Percentiles rank a stretch among this genome's conserved stretches.
These are phyloP conservation scores for Candida manassasensis DNA, from an alignment of 805 yeast genomes.

Conservation along the genomic window DNA sequence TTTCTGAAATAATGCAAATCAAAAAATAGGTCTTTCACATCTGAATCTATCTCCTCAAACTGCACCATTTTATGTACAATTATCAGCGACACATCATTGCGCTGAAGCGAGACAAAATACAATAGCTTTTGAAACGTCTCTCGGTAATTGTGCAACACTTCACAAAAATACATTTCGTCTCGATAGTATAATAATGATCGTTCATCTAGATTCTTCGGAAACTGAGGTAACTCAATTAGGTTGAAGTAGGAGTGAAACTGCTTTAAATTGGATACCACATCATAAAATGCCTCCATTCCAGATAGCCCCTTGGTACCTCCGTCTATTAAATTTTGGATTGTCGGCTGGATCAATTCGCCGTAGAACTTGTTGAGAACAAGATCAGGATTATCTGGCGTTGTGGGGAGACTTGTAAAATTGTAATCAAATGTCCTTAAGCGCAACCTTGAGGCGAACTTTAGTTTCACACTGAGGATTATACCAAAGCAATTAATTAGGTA, in stretches of 20 bases:
- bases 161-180: background rate
- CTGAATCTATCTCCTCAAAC: conserved; percentile 11
- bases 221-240: background rate
- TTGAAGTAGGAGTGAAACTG: background rate
- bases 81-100: conserved; percentile 4
- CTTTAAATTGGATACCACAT: background rate
- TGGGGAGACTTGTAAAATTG: background rate
- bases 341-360: background rate
- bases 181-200: background rate
- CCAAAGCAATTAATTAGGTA: conserved; percentile 6
- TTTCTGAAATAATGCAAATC: conserved; percentile 11
- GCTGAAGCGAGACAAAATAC: background rate
- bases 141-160: background rate
- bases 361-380: background rate
- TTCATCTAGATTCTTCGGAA: background rate
- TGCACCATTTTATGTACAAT: conserved; percentile 8
- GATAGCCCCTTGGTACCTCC: conserved; percentile 1
- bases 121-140: background rate
- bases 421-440: background rate
- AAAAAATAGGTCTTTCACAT: conserved; percentile 12
- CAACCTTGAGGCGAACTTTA: background rate
- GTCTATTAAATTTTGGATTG: background rate
- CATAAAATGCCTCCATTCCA: background rate
- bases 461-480: background rate
- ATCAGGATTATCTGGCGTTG: background rate